Evolutionary conservation across 306 rosid species (phyloP).

Genomic region (Dryas alaskensis): DNA sequence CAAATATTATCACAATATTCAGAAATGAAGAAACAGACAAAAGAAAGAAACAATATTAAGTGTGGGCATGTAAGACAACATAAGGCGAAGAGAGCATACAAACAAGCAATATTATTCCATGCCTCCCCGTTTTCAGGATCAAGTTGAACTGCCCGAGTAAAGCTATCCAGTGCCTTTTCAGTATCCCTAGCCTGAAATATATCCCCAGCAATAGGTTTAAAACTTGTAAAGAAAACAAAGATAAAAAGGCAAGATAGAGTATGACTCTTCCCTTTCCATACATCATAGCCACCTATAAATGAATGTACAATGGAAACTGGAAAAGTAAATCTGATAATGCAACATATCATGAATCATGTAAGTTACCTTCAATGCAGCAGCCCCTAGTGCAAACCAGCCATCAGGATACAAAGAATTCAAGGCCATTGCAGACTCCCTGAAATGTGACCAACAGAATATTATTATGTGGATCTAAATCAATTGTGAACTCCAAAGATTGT

Average conservation of each 20-base stretch:
- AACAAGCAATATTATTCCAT: slow-evolving; percentile 97
- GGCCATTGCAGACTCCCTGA: slow-evolving; percentile 98
- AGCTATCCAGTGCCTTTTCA: slow-evolving; percentile 91
- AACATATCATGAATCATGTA: slow-evolving; percentile 22
- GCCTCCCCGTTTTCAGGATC: slow-evolving; percentile 99
- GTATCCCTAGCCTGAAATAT: slow-evolving; percentile 74
- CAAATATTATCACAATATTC: not conserved
- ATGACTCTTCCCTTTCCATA: slow-evolving; percentile 12
- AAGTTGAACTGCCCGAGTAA: slow-evolving; percentile 95
- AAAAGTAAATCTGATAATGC: slow-evolving; percentile 18
- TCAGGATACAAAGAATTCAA: slow-evolving; percentile 87
- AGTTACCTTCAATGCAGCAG: slow-evolving; percentile 93
- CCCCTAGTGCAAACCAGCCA: slow-evolving; percentile 98
- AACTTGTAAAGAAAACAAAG: slow-evolving; percentile 10
- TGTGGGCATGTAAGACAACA: not conserved
- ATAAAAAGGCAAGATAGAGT: slow-evolving; percentile 5
- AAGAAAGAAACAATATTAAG: not conserved
- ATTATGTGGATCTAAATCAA: not conserved
- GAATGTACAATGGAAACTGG: not conserved
- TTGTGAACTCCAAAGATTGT: not conserved
- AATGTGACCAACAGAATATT: not conserved
- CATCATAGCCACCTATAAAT: not conserved
- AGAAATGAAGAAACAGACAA: not conserved
- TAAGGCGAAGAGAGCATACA: slow-evolving; percentile 52
- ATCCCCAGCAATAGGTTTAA: slow-evolving; percentile 27